Conservation (phyloP, 768 basidiomycete species). For the Leccinum barrowsii region DNA sequence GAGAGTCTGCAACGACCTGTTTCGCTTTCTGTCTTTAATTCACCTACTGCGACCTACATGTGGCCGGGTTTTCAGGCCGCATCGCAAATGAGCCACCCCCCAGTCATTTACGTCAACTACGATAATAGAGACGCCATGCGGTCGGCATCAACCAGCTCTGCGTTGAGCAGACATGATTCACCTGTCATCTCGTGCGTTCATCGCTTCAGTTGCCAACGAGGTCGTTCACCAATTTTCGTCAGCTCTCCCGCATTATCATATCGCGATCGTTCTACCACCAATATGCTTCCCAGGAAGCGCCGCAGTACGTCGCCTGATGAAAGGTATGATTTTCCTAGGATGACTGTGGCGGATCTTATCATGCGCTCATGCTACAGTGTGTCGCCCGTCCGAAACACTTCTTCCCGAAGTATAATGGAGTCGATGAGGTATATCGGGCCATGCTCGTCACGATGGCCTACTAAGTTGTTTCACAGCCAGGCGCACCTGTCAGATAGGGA, state of each 20-base stretch:
- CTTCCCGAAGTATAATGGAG: constrained; percentile 20
- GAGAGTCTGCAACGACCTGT: constrained; percentile 32
- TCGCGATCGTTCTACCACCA: constrained; percentile 28
- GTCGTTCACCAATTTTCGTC: constrained; percentile 14
- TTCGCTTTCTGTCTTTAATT: constrained; percentile 40
- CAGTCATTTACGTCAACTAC: constrained; percentile 38
- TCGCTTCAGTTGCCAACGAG: constrained; percentile 11
- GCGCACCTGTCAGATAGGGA: constrained; percentile 21
- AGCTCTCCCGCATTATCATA: constrained; percentile 30
- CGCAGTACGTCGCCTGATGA: constrained; percentile 31
- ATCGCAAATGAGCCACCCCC: constrained; percentile 40
- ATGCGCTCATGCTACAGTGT: constrained; percentile 6
- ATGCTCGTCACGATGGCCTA: neutral
- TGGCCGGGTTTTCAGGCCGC: constrained; percentile 47
- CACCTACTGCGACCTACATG: constrained; percentile 43
- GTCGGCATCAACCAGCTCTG: constrained; percentile 30
- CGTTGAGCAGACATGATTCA: constrained; percentile 28
- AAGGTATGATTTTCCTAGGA: constrained; percentile 13
- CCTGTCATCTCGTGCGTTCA: constrained; percentile 30
- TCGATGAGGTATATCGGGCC: constrained; percentile 26
- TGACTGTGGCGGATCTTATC: constrained; percentile 11
- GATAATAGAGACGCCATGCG: constrained; percentile 32
- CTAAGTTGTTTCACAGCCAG: constrained; percentile 19
- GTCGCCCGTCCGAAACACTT: constrained; percentile 12
- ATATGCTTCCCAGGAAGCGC: constrained; percentile 31